Evolutionary conservation across 148 eudicot species (phyloP).

Genomic region (Chenopodium suecicum): DNA sequence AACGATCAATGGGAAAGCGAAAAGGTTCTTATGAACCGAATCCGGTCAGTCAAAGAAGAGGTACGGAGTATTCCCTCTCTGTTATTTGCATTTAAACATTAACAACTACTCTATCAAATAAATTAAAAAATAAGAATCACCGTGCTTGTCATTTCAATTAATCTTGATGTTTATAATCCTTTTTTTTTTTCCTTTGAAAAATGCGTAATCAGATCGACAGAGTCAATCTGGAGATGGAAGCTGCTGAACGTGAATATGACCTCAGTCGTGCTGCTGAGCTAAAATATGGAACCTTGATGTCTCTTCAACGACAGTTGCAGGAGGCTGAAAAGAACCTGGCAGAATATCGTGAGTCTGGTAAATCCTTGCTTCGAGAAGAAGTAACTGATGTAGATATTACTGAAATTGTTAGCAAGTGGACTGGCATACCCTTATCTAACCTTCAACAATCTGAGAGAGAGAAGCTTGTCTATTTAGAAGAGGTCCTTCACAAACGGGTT

Average conservation of each 20-base stretch:
- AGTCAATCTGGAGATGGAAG: conserved; percentile 84
- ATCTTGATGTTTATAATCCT: not conserved
- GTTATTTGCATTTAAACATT: not conserved
- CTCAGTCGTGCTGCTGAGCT: conserved; percentile 84
- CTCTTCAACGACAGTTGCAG: conserved; percentile 71
- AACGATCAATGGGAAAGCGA: conserved; percentile 76
- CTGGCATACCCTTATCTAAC: conserved; percentile 76
- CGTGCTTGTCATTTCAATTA: not conserved
- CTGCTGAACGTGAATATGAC: conserved; percentile 79
- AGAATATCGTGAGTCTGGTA: conserved; percentile 64
- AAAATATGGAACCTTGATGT: conserved; percentile 70
- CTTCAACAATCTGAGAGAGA: conserved; percentile 79
- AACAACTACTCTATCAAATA: too few species aligned
- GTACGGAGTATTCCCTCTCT: conserved; percentile 47
- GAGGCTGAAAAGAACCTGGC: conserved; percentile 72
- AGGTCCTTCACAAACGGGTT: conserved; percentile 68
- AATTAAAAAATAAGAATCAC: not conserved
- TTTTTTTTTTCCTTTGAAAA: not conserved
- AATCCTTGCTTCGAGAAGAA: conserved; percentile 67
- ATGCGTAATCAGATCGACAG: conserved; percentile 55
- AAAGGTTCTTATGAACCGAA: conserved; percentile 60
- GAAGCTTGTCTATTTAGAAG: conserved; percentile 60
- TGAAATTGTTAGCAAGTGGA: conserved; percentile 81
- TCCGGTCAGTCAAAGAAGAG: conserved; percentile 74
- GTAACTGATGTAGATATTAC: conserved; percentile 74